Evolutionary conservation across 1,284 basidiomycete species (phyloP).

Genomic region (Apiotrichum brassicae): DNA sequence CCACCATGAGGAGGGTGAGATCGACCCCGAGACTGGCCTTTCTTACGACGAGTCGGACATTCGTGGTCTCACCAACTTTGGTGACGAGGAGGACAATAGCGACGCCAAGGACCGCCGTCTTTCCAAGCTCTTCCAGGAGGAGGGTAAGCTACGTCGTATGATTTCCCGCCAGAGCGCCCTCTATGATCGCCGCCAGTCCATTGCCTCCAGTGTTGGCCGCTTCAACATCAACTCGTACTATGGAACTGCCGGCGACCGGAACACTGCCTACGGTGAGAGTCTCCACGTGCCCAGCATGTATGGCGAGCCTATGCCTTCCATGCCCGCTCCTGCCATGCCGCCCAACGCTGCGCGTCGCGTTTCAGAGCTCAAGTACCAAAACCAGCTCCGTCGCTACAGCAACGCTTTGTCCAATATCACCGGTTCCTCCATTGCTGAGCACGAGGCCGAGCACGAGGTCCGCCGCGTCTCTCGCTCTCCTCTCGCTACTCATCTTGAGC

Average conservation of each 20-base stretch:
- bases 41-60: conserved; percentile 3
- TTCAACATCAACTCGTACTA: not conserved
- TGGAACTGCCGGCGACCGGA: not conserved
- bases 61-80: conserved; percentile 70
- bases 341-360: not conserved
- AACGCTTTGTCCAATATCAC: no score
- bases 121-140: conserved; percentile 57
- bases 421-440: no score
- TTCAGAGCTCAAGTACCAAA: not conserved
- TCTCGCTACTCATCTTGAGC: not conserved
- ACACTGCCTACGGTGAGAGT: not conserved
- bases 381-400: not conserved
- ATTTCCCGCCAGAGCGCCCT: conserved; percentile 44
- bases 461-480: no score
- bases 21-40: conserved; percentile 7
- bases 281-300: not conserved
- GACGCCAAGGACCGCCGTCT: conserved; percentile 62
- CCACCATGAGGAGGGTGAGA: no score
- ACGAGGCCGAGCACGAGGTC: no score
- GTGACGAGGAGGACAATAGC: conserved; percentile 68
- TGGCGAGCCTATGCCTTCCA: no score
- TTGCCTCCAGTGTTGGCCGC: not conserved
- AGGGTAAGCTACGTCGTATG: conserved; percentile 61
- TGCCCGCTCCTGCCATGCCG: not conserved
- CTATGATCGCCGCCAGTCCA: conserved; percentile 6